Evolutionary conservation across 306 rosid species (phyloP).

Genomic region (Herpetospermum pedunculosum): DNA sequence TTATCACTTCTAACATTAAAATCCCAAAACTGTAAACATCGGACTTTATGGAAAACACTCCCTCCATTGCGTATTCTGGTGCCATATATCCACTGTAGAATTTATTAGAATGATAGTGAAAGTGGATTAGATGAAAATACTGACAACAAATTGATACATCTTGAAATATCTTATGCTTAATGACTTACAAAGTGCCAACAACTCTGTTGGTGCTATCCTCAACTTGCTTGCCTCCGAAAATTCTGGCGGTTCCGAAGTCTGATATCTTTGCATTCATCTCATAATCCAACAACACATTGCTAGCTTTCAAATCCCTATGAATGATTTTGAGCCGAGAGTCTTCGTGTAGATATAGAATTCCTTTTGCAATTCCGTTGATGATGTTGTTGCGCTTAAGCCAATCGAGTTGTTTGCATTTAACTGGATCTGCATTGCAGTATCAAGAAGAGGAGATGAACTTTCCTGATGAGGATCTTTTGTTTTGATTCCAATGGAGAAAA

Average conservation of each 20-base stretch:
- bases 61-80: conserved; percentile 29
- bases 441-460: neutral
- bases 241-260: conserved; percentile 41
- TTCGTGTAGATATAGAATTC: conserved; percentile 36
- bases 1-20: conserved; percentile 30
- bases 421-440: conserved; percentile 21
- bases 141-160: neutral
- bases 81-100: conserved; percentile 37
- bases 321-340: conserved; percentile 43
- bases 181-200: conserved; percentile 40
- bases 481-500: neutral
- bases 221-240: conserved; percentile 30
- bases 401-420: conserved; percentile 13
- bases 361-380: conserved; percentile 36
- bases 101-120: neutral
- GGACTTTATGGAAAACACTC: conserved; percentile 25
- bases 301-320: conserved; percentile 39
- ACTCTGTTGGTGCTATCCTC: conserved; percentile 33
- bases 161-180: neutral
- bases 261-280: conserved; percentile 37
- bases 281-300: conserved; percentile 34
- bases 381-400: conserved; percentile 30
- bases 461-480: neutral
- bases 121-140: neutral
- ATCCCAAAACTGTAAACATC: conserved; percentile 47